A percentile compares a stretch with the other conserved stretches of the same genome.
Evolutionary conservation across 2,329 filamentous ascomycete genomes (phyloP).

Genomic region (Arthroderma sp.): DNA sequence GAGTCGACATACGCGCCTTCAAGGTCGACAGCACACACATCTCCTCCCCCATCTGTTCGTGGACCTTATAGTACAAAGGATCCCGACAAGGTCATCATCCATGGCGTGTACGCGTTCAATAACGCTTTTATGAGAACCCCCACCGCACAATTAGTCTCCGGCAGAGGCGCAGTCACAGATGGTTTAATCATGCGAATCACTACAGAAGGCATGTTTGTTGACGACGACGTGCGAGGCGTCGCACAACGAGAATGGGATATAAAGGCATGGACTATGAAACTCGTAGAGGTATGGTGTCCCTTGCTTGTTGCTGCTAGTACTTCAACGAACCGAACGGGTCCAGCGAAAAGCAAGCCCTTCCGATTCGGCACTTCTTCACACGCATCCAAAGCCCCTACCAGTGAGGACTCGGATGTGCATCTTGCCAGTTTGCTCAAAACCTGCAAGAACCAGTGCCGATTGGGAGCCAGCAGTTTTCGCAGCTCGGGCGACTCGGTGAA

Average conservation of each 20-base stretch:
- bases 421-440: slow-evolving; percentile 48
- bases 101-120: slow-evolving; percentile 84
- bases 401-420: slow-evolving; percentile 55
- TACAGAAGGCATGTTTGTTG: slow-evolving; percentile 89
- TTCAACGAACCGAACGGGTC: slow-evolving; percentile 16
- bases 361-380: slow-evolving; percentile 36
- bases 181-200: slow-evolving; percentile 84
- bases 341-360: slow-evolving; percentile 21
- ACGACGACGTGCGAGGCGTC: slow-evolving; percentile 82
- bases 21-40: slow-evolving; percentile 69
- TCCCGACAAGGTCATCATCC: slow-evolving; percentile 91
- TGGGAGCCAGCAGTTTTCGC: slow-evolving; percentile 29
- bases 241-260: slow-evolving; percentile 98
- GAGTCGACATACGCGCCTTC: slow-evolving; percentile 80
- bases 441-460: slow-evolving; percentile 52
- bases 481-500: slow-evolving; percentile 20
- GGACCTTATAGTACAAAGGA: slow-evolving; percentile 76
- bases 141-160: slow-evolving; percentile 75
- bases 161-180: slow-evolving; percentile 75
- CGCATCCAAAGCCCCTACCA: slow-evolving; percentile 41
- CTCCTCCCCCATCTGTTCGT: slow-evolving; percentile 65
- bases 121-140: slow-evolving; percentile 81
- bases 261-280: slow-evolving; percentile 93
- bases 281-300: slow-evolving; percentile 75
- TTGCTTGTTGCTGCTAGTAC: slow-evolving; percentile 40